A percentile compares a stretch with the other conserved stretches of the same genome.
Evolutionary conservation across 805 yeast species (phyloP).

Genomic region (Candida endomychidarum): DNA sequence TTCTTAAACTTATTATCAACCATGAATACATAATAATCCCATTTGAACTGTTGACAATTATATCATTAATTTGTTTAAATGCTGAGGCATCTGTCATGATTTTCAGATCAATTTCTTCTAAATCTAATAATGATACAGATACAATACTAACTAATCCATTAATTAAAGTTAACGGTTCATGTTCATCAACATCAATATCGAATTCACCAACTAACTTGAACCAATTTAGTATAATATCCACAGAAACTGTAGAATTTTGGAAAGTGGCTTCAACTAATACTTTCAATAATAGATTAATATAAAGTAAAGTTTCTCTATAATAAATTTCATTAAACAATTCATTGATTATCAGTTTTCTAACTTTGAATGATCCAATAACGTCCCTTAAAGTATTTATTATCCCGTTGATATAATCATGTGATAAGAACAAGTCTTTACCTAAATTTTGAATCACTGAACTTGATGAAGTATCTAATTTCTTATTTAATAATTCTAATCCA

Average conservation of each 20-base stretch:
- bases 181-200: conserved; percentile 25
- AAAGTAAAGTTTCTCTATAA: conserved; percentile 32
- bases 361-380: conserved; percentile 11
- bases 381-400: conserved; percentile 20
- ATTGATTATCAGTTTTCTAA: conserved; percentile 1
- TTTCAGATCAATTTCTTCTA: conserved; percentile 42
- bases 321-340: conserved; percentile 21
- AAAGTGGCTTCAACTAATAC: conserved; percentile 40
- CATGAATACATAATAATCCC: conserved; percentile 62
- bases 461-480: conserved; percentile 30
- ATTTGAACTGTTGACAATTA: conserved; percentile 34
- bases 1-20: conserved; percentile 60
- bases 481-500: conserved; percentile 46
- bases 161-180: conserved; percentile 32
- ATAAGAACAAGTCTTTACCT: conserved; percentile 38
- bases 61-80: conserved; percentile 41
- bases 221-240: conserved; percentile 50
- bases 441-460: conserved; percentile 34
- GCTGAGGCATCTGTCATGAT: conserved; percentile 29
- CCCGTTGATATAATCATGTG: conserved; percentile 26
- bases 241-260: conserved; percentile 25
- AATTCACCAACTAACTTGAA: conserved; percentile 31
- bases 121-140: conserved; percentile 55
- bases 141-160: conserved; percentile 49
- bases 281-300: conserved; percentile 35